Percentiles rank a stretch among this genome's conserved stretches.
Evolutionary conservation across 2,329 filamentous ascomycete genomes (phyloP).

Genomic region (Stagonosporopsis chrysanthemi): DNA sequence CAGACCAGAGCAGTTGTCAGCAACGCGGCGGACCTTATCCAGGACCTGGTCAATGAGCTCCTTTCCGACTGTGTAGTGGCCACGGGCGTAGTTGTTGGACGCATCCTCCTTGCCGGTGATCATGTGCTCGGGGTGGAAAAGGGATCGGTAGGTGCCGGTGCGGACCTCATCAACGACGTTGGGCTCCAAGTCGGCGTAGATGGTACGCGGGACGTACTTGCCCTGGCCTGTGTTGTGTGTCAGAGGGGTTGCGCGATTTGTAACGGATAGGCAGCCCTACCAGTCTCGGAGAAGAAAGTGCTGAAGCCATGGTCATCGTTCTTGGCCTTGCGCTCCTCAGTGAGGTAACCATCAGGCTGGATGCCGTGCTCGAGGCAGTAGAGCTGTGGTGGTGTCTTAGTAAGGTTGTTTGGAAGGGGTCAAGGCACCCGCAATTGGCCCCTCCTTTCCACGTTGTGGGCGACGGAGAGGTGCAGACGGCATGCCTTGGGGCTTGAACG

Average conservation of each 20-base stretch:
- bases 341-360: constrained; percentile 97
- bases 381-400: constrained; percentile 67
- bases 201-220: constrained; percentile 98
- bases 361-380: constrained; percentile 99
- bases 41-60: constrained; percentile 98
- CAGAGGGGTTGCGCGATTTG: constrained; percentile 30
- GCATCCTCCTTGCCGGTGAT: constrained; percentile 99
- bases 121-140: constrained; percentile 99
- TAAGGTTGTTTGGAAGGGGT: constrained; percentile 37
- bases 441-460: constrained; percentile 28
- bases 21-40: constrained; percentile 96
- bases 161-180: constrained; percentile 99
- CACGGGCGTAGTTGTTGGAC: constrained; percentile 99
- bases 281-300: constrained; percentile 99
- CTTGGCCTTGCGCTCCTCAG: constrained; percentile 93
- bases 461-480: constrained; percentile 18
- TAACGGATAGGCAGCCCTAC: constrained; percentile 62
- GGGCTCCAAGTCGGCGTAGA: constrained; percentile 99
- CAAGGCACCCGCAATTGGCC: constrained; percentile 43
- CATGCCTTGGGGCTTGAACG: constrained; percentile 54
- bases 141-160: constrained; percentile 91
- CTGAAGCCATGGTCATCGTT: constrained; percentile 98
- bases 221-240: constrained; percentile 75
- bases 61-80: constrained; percentile 99
- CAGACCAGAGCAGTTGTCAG: constrained; percentile 94